Evolutionary conservation across 208 protist species (phyloP).

Genomic region (Leishmania lainsoni): DNA sequence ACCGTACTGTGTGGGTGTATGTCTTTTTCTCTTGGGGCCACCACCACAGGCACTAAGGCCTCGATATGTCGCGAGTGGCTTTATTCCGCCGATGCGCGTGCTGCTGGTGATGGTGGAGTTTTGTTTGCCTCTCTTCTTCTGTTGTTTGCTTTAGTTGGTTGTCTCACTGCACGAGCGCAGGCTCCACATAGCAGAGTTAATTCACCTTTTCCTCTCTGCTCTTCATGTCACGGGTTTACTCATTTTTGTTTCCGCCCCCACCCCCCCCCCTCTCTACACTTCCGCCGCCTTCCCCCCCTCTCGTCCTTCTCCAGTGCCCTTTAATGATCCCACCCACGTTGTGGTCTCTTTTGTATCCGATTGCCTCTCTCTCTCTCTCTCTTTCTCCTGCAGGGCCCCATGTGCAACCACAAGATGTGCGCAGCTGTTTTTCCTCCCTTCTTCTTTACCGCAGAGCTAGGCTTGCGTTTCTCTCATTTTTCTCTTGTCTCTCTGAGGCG

Average conservation of each 20-base stretch:
- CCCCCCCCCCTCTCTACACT: not conserved
- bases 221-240: not conserved
- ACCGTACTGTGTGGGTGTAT: too few relatives aligned
- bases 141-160: not conserved
- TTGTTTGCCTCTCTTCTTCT: not conserved
- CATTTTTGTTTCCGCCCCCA: not conserved
- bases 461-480: not conserved
- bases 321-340: not conserved
- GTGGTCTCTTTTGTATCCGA: not conserved
- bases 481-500: not conserved
- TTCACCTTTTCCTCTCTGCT: not conserved
- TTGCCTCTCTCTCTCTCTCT: too few relatives aligned
- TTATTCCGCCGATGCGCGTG: not conserved
- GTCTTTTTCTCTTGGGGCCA: too few relatives aligned
- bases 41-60: too few relatives aligned
- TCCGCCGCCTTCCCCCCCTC: not conserved
- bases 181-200: not conserved
- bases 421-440: too few relatives aligned
- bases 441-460: too few relatives aligned
- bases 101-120: not conserved
- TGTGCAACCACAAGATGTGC: too few relatives aligned
- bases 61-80: not conserved
- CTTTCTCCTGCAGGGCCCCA: too few relatives aligned
- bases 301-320: not conserved
- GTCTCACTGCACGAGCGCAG: not conserved